These are phyloP conservation scores for Penicillium roqueforti DNA, from an alignment of 495 filamentous ascomycete species.

Conservation along the genomic window DNA sequence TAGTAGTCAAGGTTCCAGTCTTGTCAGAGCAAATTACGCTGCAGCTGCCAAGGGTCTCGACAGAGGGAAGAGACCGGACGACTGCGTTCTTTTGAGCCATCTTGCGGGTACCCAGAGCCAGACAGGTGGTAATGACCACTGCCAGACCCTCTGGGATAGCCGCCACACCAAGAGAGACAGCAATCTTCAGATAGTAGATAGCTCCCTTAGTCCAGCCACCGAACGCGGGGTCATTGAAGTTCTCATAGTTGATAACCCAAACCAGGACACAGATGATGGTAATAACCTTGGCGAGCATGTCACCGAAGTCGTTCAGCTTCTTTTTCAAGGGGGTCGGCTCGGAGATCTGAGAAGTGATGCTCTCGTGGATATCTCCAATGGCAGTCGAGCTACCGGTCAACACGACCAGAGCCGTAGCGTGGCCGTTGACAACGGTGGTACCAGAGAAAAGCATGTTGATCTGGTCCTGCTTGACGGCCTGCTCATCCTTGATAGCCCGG, in stretches of 20 bases:
- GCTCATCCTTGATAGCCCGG: constrained; percentile 61
- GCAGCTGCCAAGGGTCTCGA: constrained; percentile 97
- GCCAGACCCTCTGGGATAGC: constrained; percentile 97
- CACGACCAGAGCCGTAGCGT: constrained; percentile 88
- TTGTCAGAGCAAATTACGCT: constrained; percentile 99
- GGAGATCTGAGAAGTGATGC: constrained; percentile 96
- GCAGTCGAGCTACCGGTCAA: constrained; percentile 88
- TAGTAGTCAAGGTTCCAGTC: constrained; percentile 96
- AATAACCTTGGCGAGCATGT: constrained; percentile 95
- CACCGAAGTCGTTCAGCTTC: constrained; percentile 98
- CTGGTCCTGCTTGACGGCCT: constrained; percentile 97
- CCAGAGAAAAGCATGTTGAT: constrained; percentile 98
- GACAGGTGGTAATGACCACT: constrained; percentile 95
- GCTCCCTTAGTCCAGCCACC: constrained; percentile 96
- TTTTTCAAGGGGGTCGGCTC: constrained; percentile 96
- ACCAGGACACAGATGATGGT: constrained; percentile 93
- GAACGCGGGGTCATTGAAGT: constrained; percentile 93
- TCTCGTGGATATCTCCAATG: constrained; percentile 98
- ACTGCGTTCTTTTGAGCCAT: constrained; percentile 99
- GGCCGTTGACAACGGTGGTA: constrained; percentile 92
- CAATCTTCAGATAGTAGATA: constrained; percentile 99
- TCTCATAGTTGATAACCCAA: constrained; percentile 96
- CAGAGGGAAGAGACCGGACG: constrained; percentile 90
- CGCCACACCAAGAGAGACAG: constrained; percentile 95
- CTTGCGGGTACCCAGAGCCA: constrained; percentile 91